Evolutionary conservation across 768 basidiomycete species (phyloP).

Genomic region (Lyophyllum shimeji): DNA sequence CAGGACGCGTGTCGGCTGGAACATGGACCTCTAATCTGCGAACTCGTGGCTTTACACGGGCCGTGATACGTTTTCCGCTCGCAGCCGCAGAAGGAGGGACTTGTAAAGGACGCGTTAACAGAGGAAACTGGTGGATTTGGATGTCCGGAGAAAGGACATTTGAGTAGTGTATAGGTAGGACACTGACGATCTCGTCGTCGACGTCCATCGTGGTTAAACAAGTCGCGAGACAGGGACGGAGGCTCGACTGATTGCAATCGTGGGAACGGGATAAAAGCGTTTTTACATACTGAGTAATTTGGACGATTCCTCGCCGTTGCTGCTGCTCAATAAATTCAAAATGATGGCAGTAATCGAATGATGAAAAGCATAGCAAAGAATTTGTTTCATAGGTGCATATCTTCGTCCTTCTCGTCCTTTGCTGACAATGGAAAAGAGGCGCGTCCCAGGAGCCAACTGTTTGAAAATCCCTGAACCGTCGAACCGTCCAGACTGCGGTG

Average conservation of each 20-base stretch:
- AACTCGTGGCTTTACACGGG: constrained; percentile 65
- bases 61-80: constrained; percentile 76
- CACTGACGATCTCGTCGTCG: constrained; percentile 63
- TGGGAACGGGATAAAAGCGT: constrained; percentile 6
- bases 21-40: constrained; percentile 75
- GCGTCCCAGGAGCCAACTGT: constrained; percentile 24
- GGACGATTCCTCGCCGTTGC: too few relatives aligned
- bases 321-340: too few relatives aligned
- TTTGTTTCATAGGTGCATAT: neutral
- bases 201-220: constrained; percentile 21
- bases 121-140: constrained; percentile 81
- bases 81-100: constrained; percentile 70
- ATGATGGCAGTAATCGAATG: too few relatives aligned
- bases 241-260: neutral
- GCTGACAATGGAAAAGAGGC: constrained; percentile 10
- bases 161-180: constrained; percentile 74
- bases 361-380: neutral
- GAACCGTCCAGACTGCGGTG: constrained; percentile 23
- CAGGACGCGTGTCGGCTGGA: constrained; percentile 75
- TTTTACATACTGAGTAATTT: neutral
- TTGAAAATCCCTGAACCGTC: constrained; percentile 21
- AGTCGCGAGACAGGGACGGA: neutral
- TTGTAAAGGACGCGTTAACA: constrained; percentile 71
- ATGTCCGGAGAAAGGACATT: constrained; percentile 60
- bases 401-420: constrained; percentile 1